Conservation (phyloP, 2,329 filamentous ascomycete species). For the Zarea fungicola region DNA sequence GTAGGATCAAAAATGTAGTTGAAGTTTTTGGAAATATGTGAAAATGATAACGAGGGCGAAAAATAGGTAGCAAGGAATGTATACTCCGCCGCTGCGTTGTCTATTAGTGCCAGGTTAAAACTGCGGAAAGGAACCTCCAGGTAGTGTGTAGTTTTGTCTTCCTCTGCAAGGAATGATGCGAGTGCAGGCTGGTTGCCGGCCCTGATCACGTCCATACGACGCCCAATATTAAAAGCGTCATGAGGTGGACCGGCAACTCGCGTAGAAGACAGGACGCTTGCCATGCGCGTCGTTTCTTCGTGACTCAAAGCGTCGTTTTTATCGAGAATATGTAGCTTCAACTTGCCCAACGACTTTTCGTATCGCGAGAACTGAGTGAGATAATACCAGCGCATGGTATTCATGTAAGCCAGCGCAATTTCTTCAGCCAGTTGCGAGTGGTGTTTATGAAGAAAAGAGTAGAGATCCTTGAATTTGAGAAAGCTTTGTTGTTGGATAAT, state of each 20-base stretch:
- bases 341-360: conserved; percentile 72
- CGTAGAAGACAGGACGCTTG: conserved; percentile 48
- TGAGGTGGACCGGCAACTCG: conserved; percentile 55
- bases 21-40: conserved; percentile 77
- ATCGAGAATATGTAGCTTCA: conserved; percentile 78
- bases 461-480: conserved; percentile 82
- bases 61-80: conserved; percentile 91
- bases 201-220: conserved; percentile 76
- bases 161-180: conserved; percentile 84
- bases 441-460: conserved; percentile 74
- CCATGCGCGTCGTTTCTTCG: conserved; percentile 65
- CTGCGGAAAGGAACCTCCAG: conserved; percentile 88
- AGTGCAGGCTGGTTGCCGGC: conserved; percentile 69
- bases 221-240: conserved; percentile 84
- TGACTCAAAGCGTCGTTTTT: conserved; percentile 78
- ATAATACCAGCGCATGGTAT: conserved; percentile 99
- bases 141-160: conserved; percentile 80
- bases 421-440: conserved; percentile 82
- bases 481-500: conserved; percentile 94
- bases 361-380: conserved; percentile 87
- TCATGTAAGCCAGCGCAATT: conserved; percentile 89
- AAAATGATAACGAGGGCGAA: conserved; percentile 66
- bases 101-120: conserved; percentile 88
- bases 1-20: conserved; percentile 85
- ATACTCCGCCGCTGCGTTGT: conserved; percentile 93